Percentiles rank a stretch among this genome's conserved stretches.
Conservation (phyloP, 257 asterid species). For the Datura wrightii region DNA sequence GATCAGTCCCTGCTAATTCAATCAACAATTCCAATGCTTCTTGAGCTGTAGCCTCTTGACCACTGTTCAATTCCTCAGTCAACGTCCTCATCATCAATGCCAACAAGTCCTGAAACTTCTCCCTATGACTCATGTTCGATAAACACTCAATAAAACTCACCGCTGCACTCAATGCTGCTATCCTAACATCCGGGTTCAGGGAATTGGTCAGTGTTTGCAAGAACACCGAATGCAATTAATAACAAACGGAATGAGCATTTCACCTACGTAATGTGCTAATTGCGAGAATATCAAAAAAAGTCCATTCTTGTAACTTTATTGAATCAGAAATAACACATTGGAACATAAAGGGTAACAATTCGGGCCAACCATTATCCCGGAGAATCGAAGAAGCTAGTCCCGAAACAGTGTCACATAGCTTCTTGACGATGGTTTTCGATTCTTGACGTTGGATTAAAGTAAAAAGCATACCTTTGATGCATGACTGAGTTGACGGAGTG, state of each 20-base stretch:
- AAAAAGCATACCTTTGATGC: background rate
- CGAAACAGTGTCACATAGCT: background rate
- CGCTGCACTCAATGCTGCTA: background rate
- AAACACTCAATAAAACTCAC: background rate
- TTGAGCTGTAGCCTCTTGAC: background rate
- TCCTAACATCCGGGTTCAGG: background rate
- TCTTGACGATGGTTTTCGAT: background rate
- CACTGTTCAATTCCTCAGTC: background rate
- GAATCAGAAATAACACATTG: too few relatives aligned
- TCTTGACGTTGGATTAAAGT: background rate
- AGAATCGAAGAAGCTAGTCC: too few relatives aligned
- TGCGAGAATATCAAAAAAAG: background rate
- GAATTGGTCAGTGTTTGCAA: background rate
- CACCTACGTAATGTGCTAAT: background rate
- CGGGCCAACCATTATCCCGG: too few relatives aligned
- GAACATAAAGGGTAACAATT: too few relatives aligned
- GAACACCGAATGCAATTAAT: background rate
- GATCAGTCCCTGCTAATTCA: slow-evolving; percentile 38
- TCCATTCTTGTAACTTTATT: too few relatives aligned
- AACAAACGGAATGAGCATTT: background rate
- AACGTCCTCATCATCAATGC: background rate
- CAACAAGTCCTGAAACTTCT: background rate
- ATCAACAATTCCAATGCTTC: background rate
- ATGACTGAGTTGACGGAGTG: background rate
- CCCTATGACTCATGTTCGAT: background rate